Percentiles rank a stretch among this genome's conserved stretches.
Evolutionary conservation across 495 filamentous ascomycete genomes (phyloP).

Genomic region (Daldinia decipiens): DNA sequence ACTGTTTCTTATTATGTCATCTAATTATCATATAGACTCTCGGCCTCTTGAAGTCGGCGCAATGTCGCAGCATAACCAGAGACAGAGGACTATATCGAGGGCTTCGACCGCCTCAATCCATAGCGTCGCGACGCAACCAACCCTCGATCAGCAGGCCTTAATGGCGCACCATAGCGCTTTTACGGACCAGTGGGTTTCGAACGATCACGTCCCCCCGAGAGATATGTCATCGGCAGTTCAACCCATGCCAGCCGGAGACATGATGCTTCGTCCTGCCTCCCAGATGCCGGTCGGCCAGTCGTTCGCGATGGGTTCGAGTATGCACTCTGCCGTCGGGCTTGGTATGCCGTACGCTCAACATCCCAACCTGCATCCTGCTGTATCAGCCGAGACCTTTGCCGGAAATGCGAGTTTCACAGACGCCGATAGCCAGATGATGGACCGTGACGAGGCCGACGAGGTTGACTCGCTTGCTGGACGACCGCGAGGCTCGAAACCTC

Average conservation of each 20-base stretch:
- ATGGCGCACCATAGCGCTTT: conserved; percentile 63
- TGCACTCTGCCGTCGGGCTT: conserved; percentile 62
- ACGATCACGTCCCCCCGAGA: conserved; percentile 59
- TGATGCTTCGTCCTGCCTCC: conserved; percentile 68
- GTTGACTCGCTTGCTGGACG: conserved; percentile 62
- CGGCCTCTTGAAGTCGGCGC: conserved; percentile 32
- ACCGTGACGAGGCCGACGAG: conserved; percentile 73
- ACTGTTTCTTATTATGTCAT: neutral
- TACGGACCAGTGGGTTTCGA: conserved; percentile 63
- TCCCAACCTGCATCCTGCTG: conserved; percentile 63
- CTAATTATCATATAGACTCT: conserved; percentile 41
- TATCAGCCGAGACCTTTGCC: conserved; percentile 62
- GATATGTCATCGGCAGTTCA: conserved; percentile 49
- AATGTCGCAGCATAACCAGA: conserved; percentile 52
- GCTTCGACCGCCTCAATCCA: conserved; percentile 87
- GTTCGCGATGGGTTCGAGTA: conserved; percentile 60
- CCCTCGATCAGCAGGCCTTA: conserved; percentile 66
- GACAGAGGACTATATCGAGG: conserved; percentile 76
- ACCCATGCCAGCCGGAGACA: conserved; percentile 72
- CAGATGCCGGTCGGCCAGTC: conserved; percentile 64
- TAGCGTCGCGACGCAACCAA: conserved; percentile 73
- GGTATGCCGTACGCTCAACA: conserved; percentile 62
- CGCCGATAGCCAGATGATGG: conserved; percentile 71
- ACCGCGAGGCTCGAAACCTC: conserved; percentile 66
- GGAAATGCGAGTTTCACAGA: conserved; percentile 70